A percentile compares a stretch with the other conserved stretches of the same genome.
Conservation (phyloP, 2,329 filamentous ascomycete species). For the Pseudogymnoascus sp. region DNA sequence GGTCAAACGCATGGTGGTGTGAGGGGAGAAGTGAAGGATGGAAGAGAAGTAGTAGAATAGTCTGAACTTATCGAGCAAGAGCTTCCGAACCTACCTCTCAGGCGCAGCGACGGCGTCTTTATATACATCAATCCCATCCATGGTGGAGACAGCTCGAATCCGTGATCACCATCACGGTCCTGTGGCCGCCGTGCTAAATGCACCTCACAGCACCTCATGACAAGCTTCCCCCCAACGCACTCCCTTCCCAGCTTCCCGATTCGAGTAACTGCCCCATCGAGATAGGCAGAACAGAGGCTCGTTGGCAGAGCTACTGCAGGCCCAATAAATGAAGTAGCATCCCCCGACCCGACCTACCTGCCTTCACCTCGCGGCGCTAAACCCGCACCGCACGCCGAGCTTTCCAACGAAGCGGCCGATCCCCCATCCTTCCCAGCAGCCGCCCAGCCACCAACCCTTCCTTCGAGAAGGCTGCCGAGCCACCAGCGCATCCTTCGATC, state of each 20-base stretch:
- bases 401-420: not conserved
- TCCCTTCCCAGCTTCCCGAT: not conserved
- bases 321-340: not conserved
- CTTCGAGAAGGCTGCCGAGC: too few relatives aligned
- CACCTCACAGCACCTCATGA: not conserved
- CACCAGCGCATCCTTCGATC: too few relatives aligned
- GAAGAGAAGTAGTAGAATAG: not conserved
- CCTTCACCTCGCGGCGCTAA: not conserved
- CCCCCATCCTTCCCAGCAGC: not conserved
- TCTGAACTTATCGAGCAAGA: not conserved
- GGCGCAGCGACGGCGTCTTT: not conserved
- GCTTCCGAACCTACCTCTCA: not conserved
- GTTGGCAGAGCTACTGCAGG: not conserved
- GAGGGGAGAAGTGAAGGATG: not conserved
- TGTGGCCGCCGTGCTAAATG: not conserved
- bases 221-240: not conserved
- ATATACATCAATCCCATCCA: not conserved
- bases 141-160: not conserved
- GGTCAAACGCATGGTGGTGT: not conserved
- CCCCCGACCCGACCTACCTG: too few relatives aligned
- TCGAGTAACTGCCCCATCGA: slow-evolving; percentile 1
- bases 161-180: not conserved
- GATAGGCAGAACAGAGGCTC: not conserved
- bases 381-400: not conserved
- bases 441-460: too few relatives aligned